phyloP scores from a whole-genome alignment of 23 red algal species.

The Gracilaria domingensis region DNA sequence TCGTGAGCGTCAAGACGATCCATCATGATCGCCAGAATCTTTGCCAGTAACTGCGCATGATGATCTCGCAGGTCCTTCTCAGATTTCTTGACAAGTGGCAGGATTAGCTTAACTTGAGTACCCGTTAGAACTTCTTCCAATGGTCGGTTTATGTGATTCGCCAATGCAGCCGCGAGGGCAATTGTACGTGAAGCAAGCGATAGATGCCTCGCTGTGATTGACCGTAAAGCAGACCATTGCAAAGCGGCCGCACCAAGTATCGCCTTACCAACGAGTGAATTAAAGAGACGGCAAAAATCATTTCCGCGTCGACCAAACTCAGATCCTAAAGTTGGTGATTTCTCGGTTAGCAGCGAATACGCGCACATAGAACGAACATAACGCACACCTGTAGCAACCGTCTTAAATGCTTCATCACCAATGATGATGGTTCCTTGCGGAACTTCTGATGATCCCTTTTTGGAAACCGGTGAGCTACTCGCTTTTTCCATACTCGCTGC shows the following conservation, averaged over 20 bases:
- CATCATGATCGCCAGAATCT: constrained; percentile 80
- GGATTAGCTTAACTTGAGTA: constrained; percentile 29
- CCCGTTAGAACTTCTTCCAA: constrained; percentile 45
- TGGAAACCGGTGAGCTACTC: neutral
- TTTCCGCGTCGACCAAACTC: constrained; percentile 68
- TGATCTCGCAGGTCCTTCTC: constrained; percentile 74
- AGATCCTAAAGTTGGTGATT: constrained; percentile 47
- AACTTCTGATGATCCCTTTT: neutral
- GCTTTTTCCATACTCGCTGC: neutral
- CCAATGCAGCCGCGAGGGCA: constrained; percentile 56
- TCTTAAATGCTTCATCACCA: constrained; percentile 52
- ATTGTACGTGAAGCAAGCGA: constrained; percentile 75
- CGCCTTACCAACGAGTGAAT: constrained; percentile 57
- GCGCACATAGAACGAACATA: constrained; percentile 72
- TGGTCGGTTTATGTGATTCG: constrained; percentile 31
- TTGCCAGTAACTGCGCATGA: constrained; percentile 76
- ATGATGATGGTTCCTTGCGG: constrained; percentile 34
- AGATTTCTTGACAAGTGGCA: constrained; percentile 44
- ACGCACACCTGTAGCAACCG: constrained; percentile 59
- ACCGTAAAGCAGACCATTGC: constrained; percentile 81
- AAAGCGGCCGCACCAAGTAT: constrained; percentile 73
- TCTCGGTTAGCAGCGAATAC: constrained; percentile 61
- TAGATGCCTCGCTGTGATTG: constrained; percentile 83
- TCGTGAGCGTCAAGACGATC: constrained; percentile 78
- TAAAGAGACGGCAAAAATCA: constrained; percentile 67